Evolutionary conservation across 2,329 filamentous ascomycete genomes (phyloP).

Genomic region (Gnomoniopsis smithogilvyi): DNA sequence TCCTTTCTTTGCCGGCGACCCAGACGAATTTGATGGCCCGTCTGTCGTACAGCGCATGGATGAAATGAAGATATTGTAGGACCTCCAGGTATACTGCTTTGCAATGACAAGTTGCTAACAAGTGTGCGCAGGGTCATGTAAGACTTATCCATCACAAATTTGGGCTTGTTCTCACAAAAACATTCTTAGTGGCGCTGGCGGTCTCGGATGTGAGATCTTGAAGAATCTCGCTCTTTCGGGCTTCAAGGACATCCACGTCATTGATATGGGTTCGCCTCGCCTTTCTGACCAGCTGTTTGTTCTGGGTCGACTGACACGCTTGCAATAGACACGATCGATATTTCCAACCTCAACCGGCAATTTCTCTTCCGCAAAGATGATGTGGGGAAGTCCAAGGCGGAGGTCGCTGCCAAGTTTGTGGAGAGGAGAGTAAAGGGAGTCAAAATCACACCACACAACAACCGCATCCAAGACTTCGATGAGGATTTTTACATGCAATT

Average conservation of each 20-base stretch:
- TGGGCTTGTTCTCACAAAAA: conserved; percentile 9
- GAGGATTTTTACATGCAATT: conserved; percentile 97
- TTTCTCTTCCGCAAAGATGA: conserved; percentile 92
- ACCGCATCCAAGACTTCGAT: conserved; percentile 95
- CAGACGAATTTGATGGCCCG: conserved; percentile 47
- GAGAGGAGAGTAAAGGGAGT: conserved; percentile 86
- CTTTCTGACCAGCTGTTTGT: background rate
- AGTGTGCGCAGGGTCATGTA: conserved; percentile 45
- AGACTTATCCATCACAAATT: conserved; percentile 25
- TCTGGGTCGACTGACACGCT: conserved; percentile 14
- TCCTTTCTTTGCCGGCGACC: conserved; percentile 69
- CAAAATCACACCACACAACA: conserved; percentile 89
- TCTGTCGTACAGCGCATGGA: conserved; percentile 56
- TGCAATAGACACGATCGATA: conserved; percentile 83
- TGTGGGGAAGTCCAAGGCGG: conserved; percentile 90
- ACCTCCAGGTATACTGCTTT: conserved; percentile 6
- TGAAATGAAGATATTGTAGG: conserved; percentile 72
- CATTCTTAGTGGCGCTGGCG: conserved; percentile 76
- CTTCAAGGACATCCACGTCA: conserved; percentile 96
- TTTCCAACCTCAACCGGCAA: conserved; percentile 95
- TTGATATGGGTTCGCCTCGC: conserved; percentile 80
- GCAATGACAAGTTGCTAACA: conserved; percentile 22
- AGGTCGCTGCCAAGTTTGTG: conserved; percentile 88
- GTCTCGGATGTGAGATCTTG: conserved; percentile 91
- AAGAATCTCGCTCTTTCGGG: conserved; percentile 95